Conservation (phyloP, 345 rosid genomes). For the Hibiscus syriacus region DNA sequence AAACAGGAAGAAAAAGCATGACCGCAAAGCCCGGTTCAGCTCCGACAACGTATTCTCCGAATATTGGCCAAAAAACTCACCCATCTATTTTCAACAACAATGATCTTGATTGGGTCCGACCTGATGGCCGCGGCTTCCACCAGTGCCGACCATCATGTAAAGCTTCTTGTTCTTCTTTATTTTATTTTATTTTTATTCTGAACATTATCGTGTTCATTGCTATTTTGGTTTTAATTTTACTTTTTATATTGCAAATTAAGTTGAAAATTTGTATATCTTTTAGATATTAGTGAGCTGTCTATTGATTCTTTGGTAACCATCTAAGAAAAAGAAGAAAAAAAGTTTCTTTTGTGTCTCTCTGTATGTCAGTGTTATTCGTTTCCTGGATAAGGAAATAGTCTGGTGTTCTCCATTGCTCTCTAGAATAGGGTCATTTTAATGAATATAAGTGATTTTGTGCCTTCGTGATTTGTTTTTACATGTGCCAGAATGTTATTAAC, state of each 20-base stretch:
- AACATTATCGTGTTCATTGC: not conserved
- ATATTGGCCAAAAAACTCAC: conserved; percentile 30
- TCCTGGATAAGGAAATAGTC: not conserved
- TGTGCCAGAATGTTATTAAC: not conserved
- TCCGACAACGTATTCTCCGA: conserved; percentile 69
- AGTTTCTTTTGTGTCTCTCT: not conserved
- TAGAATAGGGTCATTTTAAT: not conserved
- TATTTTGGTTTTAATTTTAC: not conserved
- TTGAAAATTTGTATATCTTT: not conserved
- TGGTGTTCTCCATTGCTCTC: not conserved
- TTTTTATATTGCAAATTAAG: not conserved
- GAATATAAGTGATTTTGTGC: not conserved
- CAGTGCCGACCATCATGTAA: conserved; percentile 93
- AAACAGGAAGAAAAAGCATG: conserved; percentile 23
- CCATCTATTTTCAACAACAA: conserved; percentile 38
- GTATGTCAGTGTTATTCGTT: not conserved
- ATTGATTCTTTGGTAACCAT: not conserved
- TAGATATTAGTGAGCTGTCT: not conserved
- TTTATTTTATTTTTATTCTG: no score
- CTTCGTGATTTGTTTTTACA: not conserved
- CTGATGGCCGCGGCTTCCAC: conserved; percentile 83
- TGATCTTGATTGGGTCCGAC: conserved; percentile 81
- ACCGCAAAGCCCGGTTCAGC: conserved; percentile 42
- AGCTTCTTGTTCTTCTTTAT: not conserved
- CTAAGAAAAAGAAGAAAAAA: not conserved